These are phyloP conservation scores for Paracoccidioides brasiliensis DNA, from an alignment of 2,329 filamentous ascomycete species.

Conservation along the genomic window DNA sequence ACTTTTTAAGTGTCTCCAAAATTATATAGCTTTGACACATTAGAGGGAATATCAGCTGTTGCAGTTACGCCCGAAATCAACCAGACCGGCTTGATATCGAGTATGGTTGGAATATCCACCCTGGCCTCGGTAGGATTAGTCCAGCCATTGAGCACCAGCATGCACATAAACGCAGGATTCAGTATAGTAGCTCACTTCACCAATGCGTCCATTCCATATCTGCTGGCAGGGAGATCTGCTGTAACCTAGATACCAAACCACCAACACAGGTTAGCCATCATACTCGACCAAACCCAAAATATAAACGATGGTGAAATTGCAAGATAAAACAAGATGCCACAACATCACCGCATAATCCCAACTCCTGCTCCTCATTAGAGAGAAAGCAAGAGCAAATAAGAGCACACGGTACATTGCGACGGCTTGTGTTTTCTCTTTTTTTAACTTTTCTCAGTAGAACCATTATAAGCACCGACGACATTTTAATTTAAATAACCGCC, in stretches of 20 bases:
- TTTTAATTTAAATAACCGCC: conserved; percentile 7
- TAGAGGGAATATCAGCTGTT: no score
- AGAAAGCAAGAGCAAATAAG: background rate
- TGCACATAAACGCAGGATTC: no score
- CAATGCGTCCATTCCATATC: background rate
- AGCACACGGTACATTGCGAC: background rate
- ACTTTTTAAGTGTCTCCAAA: background rate
- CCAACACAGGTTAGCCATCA: background rate
- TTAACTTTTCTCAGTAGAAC: conserved; percentile 32
- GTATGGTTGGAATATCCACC: background rate
- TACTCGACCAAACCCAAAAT: background rate
- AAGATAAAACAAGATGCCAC: background rate
- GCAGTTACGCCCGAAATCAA: no score
- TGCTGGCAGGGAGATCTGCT: background rate
- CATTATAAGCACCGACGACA: conserved; percentile 37
- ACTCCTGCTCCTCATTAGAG: background rate
- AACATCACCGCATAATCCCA: background rate
- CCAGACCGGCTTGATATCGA: background rate
- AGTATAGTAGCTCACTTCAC: no score
- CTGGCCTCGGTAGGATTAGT: background rate
- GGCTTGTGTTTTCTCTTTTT: background rate
- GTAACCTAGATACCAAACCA: background rate
- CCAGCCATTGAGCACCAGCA: background rate
- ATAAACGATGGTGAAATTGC: background rate
- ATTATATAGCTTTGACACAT: background rate